Conservation (phyloP, 805 yeast species). For the Saccharomycopsis oosterbeekiorum region DNA sequence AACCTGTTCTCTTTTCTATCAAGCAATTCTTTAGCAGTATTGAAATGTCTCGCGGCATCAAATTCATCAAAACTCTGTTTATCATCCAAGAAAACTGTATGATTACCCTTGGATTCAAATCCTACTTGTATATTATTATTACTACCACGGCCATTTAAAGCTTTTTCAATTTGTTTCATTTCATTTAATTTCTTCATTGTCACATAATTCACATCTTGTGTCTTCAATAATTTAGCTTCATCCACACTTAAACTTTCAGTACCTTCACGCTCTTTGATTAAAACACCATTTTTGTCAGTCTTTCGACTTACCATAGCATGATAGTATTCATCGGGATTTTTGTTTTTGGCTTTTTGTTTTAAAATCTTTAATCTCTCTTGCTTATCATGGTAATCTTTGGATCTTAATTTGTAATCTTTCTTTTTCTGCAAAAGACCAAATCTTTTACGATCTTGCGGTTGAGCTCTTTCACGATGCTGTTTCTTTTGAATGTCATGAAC, state of each 20-base stretch:
- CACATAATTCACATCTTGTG: conserved; percentile 85
- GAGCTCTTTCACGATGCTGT: conserved; percentile 92
- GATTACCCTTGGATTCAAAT: conserved; percentile 57
- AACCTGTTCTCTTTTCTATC: conserved; percentile 64
- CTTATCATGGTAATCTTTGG: conserved; percentile 52
- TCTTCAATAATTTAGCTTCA: conserved; percentile 73
- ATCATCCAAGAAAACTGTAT: conserved; percentile 76
- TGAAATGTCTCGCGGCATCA: conserved; percentile 54
- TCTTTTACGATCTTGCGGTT: conserved; percentile 60
- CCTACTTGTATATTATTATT: conserved; percentile 31
- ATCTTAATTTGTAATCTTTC: conserved; percentile 68
- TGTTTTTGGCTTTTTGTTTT: conserved; percentile 56
- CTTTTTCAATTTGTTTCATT: conserved; percentile 46
- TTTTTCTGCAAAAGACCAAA: conserved; percentile 90
- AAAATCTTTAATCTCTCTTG: conserved; percentile 57
- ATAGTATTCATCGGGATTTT: conserved; percentile 93
- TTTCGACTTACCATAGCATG: conserved; percentile 76
- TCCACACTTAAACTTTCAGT: conserved; percentile 51
- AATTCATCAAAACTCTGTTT: conserved; percentile 46
- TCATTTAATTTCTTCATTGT: conserved; percentile 69
- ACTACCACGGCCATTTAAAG: conserved; percentile 28
- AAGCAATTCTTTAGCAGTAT: conserved; percentile 58
- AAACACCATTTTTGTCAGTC: conserved; percentile 62
- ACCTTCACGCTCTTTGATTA: conserved; percentile 47
- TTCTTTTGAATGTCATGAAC: conserved; percentile 92